Conservation (phyloP, 2,329 filamentous ascomycete species). For the Huntiella moniliformis region DNA sequence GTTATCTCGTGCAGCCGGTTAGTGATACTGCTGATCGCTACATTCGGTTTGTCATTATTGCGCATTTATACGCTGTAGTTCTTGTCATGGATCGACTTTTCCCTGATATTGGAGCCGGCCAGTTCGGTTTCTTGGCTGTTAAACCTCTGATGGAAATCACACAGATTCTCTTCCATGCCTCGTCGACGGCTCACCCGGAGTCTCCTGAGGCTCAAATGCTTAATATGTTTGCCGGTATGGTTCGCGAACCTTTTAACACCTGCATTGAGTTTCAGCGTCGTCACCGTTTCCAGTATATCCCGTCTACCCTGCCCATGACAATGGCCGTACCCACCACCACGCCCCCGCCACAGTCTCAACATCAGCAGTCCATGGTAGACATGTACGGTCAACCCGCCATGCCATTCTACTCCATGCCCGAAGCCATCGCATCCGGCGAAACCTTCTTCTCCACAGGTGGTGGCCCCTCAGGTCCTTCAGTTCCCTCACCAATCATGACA, state of each 20-base stretch:
- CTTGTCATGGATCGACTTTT: constrained; percentile 80
- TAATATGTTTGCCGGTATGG: neutral
- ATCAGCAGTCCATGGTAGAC: constrained; percentile 2
- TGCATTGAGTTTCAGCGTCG: constrained; percentile 8
- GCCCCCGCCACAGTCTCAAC: neutral
- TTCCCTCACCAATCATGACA: constrained; percentile 2
- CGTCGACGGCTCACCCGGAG: neutral
- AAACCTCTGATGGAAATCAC: constrained; percentile 75
- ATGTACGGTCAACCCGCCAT: constrained; percentile 7
- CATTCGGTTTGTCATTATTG: constrained; percentile 44
- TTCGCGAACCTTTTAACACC: constrained; percentile 6
- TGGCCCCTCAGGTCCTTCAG: neutral
- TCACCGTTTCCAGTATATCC: constrained; percentile 1
- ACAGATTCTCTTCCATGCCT: constrained; percentile 38
- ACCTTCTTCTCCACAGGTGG: constrained; percentile 3
- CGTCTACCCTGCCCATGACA: neutral
- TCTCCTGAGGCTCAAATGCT: too few species aligned
- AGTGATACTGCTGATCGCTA: neutral
- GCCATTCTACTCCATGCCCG: constrained; percentile 7
- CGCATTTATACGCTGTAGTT: constrained; percentile 80
- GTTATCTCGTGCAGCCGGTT: constrained; percentile 43
- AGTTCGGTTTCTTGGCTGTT: constrained; percentile 66
- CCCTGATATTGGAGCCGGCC: constrained; percentile 75
- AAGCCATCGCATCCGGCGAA: constrained; percentile 2
- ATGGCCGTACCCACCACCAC: neutral